Evolutionary conservation across 176 grass and related monocot genomes (phyloP).

Genomic region (Tuctoria greenei): DNA sequence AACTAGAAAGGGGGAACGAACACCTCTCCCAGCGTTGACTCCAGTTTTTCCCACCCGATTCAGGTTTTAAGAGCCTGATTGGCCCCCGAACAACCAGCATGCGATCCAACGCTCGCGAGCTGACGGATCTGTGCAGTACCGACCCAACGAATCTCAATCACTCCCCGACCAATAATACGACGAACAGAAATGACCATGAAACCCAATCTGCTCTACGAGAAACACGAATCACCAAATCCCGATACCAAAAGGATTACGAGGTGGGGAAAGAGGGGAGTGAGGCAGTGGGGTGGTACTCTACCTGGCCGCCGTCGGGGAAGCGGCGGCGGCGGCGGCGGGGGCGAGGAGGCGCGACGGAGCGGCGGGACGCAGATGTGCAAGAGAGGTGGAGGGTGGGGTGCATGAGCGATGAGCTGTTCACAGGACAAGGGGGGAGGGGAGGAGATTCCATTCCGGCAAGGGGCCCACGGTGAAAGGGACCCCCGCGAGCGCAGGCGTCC

Average conservation of each 20-base stretch:
- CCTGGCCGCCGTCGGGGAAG: conserved; percentile 30
- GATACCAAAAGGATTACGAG: background rate
- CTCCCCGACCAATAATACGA: background rate
- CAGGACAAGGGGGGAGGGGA: background rate
- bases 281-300: background rate
- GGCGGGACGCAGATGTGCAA: background rate
- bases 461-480: conserved; percentile 30
- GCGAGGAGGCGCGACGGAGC: background rate
- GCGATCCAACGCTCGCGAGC: background rate
- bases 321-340: background rate
- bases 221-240: background rate
- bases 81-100: background rate
- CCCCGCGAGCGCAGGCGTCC: background rate
- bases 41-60: conserved; percentile 16
- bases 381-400: background rate
- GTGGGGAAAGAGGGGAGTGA: background rate
- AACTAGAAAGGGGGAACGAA: background rate
- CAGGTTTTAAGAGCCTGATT: background rate
- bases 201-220: background rate
- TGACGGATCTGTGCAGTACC: conserved; percentile 24
- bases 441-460: conserved; percentile 49
- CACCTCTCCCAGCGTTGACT: background rate
- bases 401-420: conserved; percentile 29
- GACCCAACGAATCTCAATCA: conserved; percentile 11
- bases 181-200: background rate